Base-by-base conservation (phyloP, 1,139 yeast species). In the Yamadazyma dendronema region DNA sequence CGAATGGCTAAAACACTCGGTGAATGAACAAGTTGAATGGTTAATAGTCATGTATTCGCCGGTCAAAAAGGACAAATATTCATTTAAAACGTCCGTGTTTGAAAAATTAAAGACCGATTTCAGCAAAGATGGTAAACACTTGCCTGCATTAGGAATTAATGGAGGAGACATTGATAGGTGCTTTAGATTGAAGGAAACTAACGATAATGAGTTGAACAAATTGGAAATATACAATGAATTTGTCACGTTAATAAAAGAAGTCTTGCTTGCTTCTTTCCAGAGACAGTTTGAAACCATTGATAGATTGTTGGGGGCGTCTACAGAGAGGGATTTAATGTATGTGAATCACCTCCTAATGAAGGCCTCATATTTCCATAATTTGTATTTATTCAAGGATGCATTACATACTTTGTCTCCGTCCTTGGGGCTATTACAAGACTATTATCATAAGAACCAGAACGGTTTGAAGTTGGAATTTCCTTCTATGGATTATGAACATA, bases 91-190 rank as follows among this genome's bases (percentile, higher is more conserved):
- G 2, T 77, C 81, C 4, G 67, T 78, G 1, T 76, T 74, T 50
- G 85, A 84, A 44, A 87, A 88, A 53, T 59, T 88, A 37, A 74
- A 70, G 40, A 53, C 68, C 2, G 96, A 88, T 53, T 87, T 86
- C 57, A 81, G 77, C 3, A 39, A 50, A 1, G 67, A 62, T 11
- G 77, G 76, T 12, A 69, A 72, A 40, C 68, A 66, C 21, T 44
- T 67, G 28, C 44, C 36, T 14, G 31, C 43, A 4, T 17, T 35
- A 4, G 27, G 19, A 5, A 11, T 33, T 2, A 28, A 19, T 16
- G 9, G 39, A 6, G 48, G 41, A 6, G 33, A 15, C 11, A 9
- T 37, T 24, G 44, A 47, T 28, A n/a, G 52, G 43, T 37, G 52
- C 38, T 40, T 40, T 37, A 28, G 50, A 27, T 30, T 44, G 30